Percentiles rank a stretch among this genome's conserved stretches.
Evolutionary conservation across 1,284 basidiomycete species (phyloP).

Genomic region (Ganoderma sinense): DNA sequence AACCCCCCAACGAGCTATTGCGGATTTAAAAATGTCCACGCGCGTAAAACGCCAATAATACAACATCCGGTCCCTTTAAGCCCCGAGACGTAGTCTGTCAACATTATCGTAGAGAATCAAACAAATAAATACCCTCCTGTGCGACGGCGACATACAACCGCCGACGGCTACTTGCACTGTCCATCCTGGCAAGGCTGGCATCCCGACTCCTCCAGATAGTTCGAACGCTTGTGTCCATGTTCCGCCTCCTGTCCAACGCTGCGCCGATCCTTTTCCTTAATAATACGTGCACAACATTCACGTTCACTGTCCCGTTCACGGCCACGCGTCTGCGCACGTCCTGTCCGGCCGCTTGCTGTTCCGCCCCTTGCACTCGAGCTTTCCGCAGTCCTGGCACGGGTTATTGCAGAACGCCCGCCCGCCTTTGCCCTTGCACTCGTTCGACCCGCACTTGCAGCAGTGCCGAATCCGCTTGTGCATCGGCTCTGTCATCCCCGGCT

Average conservation of each 20-base stretch:
- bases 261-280: background rate
- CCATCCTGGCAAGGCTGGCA: no score
- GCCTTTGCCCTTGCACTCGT: conserved; percentile 81
- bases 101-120: background rate
- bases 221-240: background rate
- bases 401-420: conserved; percentile 73
- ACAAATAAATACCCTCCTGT: conserved; percentile 3
- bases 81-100: conserved; percentile 5
- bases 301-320: conserved; percentile 25
- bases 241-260: background rate
- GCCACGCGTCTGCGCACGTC: conserved; percentile 70
- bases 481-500: conserved; percentile 34
- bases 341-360: conserved; percentile 79
- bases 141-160: background rate
- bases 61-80: background rate
- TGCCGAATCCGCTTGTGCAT: conserved; percentile 54
- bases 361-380: conserved; percentile 73
- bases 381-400: conserved; percentile 78
- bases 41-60: background rate
- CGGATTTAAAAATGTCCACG: conserved; percentile 12
- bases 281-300: background rate
- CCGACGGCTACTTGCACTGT: background rate
- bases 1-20: background rate
- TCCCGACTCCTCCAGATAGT: background rate
- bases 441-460: conserved; percentile 77